Evolutionary conservation across 2,329 filamentous ascomycete species (phyloP).

Genomic region (Colletotrichum lupini): DNA sequence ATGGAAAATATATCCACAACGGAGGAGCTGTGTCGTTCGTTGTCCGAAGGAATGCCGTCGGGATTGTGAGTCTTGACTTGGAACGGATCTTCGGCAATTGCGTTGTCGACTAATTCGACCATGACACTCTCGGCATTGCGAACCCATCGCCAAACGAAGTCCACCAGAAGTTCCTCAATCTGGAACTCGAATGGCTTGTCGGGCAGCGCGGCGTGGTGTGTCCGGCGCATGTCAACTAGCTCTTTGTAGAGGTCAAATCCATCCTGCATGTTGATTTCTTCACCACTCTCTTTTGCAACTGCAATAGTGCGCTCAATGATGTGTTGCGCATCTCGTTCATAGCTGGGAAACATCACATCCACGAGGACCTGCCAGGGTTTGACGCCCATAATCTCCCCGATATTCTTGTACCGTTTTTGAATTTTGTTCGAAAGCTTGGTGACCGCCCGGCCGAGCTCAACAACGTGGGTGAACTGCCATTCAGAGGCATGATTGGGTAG

Average conservation of each 20-base stretch:
- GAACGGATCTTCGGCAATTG: slow-evolving; percentile 91
- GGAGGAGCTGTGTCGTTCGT: slow-evolving; percentile 91
- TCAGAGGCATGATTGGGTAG: slow-evolving; percentile 83
- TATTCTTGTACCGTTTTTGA: slow-evolving; percentile 90
- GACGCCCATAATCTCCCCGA: slow-evolving; percentile 85
- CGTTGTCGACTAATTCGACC: slow-evolving; percentile 86
- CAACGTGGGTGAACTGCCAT: slow-evolving; percentile 93
- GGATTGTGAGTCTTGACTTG: slow-evolving; percentile 75
- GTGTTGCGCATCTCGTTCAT: slow-evolving; percentile 88
- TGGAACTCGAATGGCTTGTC: slow-evolving; percentile 84
- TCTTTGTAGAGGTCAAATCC: slow-evolving; percentile 95
- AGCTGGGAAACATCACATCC: slow-evolving; percentile 86
- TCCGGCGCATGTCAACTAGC: slow-evolving; percentile 83
- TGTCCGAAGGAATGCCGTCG: slow-evolving; percentile 75
- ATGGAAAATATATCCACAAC: slow-evolving; percentile 93
- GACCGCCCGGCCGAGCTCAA: slow-evolving; percentile 87
- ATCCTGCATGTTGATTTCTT: slow-evolving; percentile 88
- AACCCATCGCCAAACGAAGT: slow-evolving; percentile 98
- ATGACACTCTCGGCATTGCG: slow-evolving; percentile 82
- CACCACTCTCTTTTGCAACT: slow-evolving; percentile 73
- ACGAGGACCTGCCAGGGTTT: slow-evolving; percentile 77
- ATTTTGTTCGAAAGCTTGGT: slow-evolving; percentile 89
- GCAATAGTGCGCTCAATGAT: slow-evolving; percentile 85
- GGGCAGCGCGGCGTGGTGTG: slow-evolving; percentile 81
- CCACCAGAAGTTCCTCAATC: slow-evolving; percentile 85